Evolutionary conservation across 192 early-diverging fungal genomes (phyloP).

Genomic region (Backusella mclennaniae): DNA sequence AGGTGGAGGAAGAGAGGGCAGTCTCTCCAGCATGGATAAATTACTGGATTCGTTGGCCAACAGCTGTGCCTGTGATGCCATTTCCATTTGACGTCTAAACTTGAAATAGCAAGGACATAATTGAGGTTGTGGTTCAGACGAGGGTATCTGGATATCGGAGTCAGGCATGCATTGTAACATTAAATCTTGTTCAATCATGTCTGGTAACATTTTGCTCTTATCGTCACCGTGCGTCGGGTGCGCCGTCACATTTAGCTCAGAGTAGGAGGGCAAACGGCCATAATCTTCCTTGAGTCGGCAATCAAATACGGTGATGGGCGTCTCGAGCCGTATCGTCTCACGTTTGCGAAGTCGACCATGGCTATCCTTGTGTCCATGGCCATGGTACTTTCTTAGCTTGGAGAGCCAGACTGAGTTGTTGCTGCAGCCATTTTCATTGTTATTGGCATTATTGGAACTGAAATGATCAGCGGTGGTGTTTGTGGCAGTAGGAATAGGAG

Average conservation of each 20-base stretch:
- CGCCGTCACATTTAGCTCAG: conserved; percentile 16
- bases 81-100: conserved; percentile 23
- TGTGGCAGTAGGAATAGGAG: not conserved
- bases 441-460: not conserved
- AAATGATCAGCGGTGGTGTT: not conserved
- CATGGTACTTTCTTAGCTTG: not conserved
- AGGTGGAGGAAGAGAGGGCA: conserved; percentile 25
- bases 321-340: conserved; percentile 12
- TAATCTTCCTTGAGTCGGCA: conserved; percentile 32
- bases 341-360: not conserved
- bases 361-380: not conserved
- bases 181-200: conserved; percentile 2
- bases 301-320: conserved; percentile 26
- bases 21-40: not conserved
- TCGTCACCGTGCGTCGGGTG: not conserved
- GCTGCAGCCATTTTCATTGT: not conserved
- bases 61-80: conserved; percentile 12
- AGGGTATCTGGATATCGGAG: conserved; percentile 1
- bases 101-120: conserved; percentile 23
- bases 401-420: not conserved
- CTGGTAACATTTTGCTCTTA: not conserved
- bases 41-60: not conserved
- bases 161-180: conserved; percentile 16
- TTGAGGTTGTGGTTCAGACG: not conserved
- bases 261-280: conserved; percentile 24